Percentiles rank a stretch among this genome's conserved stretches.
Evolutionary conservation across 176 grass and related monocot species (phyloP).

Genomic region (Olyra latifolia): DNA sequence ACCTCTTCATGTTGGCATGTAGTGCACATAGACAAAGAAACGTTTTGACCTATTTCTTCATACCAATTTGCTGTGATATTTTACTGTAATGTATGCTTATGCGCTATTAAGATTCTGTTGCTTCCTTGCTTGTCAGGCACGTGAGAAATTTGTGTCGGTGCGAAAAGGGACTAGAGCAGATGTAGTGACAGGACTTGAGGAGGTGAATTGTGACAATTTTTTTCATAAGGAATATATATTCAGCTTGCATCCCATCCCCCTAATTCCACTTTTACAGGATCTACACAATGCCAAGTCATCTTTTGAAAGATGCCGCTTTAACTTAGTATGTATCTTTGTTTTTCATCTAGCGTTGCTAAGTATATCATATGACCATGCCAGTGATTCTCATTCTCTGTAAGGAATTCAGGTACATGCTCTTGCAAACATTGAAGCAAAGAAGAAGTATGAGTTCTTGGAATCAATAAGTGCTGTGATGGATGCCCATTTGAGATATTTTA

Average conservation of each 20-base stretch:
- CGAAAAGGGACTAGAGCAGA: constrained; percentile 82
- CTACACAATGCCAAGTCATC: constrained; percentile 86
- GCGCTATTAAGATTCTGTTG: constrained; percentile 33
- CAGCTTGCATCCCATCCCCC: constrained; percentile 5
- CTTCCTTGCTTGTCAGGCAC: constrained; percentile 58
- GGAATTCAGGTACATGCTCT: constrained; percentile 85
- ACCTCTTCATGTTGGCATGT: constrained; percentile 10
- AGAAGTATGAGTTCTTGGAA: constrained; percentile 97
- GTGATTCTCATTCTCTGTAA: constrained; percentile 41
- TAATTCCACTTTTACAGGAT: constrained; percentile 65
- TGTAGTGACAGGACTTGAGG: constrained; percentile 82
- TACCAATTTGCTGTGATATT: constrained; percentile 24
- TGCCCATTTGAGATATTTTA: constrained; percentile 99
- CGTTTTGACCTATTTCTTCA: not conserved
- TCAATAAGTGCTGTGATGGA: constrained; percentile 98
- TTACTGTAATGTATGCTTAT: not conserved
- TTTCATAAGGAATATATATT: constrained; percentile 26
- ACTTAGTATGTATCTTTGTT: constrained; percentile 75
- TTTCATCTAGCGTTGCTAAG: constrained; percentile 28
- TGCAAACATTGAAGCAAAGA: constrained; percentile 90
- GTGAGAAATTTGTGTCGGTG: constrained; percentile 94
- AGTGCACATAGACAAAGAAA: not conserved
- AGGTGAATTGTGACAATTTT: constrained; percentile 37
- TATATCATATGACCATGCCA: constrained; percentile 27
- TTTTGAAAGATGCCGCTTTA: constrained; percentile 91